Percentiles rank a stretch among this genome's conserved stretches.
Evolutionary conservation across 345 rosid species (phyloP).

Genomic region (Bruguiera parviflora): DNA sequence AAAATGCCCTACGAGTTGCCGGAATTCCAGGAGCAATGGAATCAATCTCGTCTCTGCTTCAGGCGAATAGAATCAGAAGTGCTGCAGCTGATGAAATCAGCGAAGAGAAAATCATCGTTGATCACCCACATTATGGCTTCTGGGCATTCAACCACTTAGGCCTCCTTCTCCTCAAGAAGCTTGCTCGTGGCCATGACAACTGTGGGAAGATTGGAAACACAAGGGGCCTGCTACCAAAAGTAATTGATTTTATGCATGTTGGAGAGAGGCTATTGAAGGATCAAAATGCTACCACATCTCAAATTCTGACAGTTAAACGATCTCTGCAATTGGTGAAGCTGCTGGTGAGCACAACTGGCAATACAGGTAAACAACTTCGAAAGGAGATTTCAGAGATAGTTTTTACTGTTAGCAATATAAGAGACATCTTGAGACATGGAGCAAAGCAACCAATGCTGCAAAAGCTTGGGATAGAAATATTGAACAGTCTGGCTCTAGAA

Average conservation of each 20-base stretch:
- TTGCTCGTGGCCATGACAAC: conserved; percentile 81
- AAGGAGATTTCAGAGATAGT: conserved; percentile 83
- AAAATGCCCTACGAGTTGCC: conserved; percentile 69
- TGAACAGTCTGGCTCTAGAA: conserved; percentile 70
- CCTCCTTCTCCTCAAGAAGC: conserved; percentile 70
- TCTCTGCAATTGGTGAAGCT: conserved; percentile 82
- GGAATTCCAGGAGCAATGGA: conserved; percentile 92
- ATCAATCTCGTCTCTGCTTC: conserved; percentile 82
- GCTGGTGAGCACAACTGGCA: conserved; percentile 73
- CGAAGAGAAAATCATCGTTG: conserved; percentile 47
- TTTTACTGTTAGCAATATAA: conserved; percentile 75
- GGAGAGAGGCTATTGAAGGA: conserved; percentile 51
- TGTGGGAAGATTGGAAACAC: conserved; percentile 91
- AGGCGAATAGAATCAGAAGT: conserved; percentile 42
- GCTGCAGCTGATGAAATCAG: conserved; percentile 63
- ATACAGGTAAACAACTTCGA: conserved; percentile 68
- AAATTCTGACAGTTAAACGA: conserved; percentile 57
- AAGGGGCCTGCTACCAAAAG: conserved; percentile 78
- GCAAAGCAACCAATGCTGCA: conserved; percentile 62
- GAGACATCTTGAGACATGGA: conserved; percentile 70
- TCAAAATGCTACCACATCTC: conserved; percentile 43
- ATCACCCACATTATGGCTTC: conserved; percentile 46
- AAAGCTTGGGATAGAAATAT: conserved; percentile 63
- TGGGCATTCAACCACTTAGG: conserved; percentile 80
- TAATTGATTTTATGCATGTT: conserved; percentile 69